Percentiles rank a stretch among this genome's conserved stretches.
phyloP scores from a whole-genome alignment of 441 rosid genomes.

The Syzygium malaccense region DNA sequence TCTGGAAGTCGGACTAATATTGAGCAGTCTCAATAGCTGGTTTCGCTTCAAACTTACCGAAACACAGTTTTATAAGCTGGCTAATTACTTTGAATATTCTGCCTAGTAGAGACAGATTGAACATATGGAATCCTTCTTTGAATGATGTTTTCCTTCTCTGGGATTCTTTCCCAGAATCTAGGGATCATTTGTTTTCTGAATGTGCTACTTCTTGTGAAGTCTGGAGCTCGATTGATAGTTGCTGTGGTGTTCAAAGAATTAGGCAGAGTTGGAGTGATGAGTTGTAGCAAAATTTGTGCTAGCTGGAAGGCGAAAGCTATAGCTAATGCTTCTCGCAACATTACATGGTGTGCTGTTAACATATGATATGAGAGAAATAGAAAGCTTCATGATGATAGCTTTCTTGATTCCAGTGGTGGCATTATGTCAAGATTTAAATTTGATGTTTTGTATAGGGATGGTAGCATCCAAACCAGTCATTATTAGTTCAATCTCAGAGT shows the following conservation, averaged over 20 bases:
- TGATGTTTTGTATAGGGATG: background rate
- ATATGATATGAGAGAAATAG: background rate
- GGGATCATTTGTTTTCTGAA: background rate
- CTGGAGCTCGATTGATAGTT: background rate
- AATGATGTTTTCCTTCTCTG: background rate
- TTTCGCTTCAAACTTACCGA: background rate
- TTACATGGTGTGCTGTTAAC: background rate
- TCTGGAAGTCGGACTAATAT: background rate
- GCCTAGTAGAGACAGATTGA: background rate
- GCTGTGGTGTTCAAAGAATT: background rate
- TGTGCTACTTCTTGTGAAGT: background rate
- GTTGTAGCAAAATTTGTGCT: background rate
- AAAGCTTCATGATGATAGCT: background rate
- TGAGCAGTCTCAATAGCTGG: background rate
- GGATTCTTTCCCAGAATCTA: background rate
- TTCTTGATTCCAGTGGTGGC: background rate
- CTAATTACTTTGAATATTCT: background rate
- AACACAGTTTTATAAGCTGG: background rate
- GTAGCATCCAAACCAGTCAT: background rate
- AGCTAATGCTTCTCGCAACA: background rate
- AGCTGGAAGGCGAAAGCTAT: background rate
- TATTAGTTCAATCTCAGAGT: background rate
- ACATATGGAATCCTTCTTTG: background rate
- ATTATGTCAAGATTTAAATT: background rate
- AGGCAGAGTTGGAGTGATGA: background rate